phyloP scores from a whole-genome alignment of 352 stramenopile species.

The Globisporangium acanthophoron region DNA sequence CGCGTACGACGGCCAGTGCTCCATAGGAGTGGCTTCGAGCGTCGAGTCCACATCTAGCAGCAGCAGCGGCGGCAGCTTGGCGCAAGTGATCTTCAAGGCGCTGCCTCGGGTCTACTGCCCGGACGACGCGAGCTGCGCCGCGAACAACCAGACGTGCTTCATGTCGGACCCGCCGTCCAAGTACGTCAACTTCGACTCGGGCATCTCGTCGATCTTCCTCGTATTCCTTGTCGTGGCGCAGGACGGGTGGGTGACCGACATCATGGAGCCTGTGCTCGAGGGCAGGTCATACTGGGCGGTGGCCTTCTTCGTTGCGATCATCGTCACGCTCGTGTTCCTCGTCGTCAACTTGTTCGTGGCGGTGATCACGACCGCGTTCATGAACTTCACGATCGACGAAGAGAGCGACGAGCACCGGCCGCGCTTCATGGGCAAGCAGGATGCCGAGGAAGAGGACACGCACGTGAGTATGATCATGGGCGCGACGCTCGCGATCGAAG shows the following conservation, averaged over 20 bases:
- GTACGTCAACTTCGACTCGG: slow-evolving; percentile 69
- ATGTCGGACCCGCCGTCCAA: slow-evolving; percentile 26
- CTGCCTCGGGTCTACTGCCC: slow-evolving; percentile 53
- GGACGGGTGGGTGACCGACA: slow-evolving; percentile 72
- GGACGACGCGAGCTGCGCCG: slow-evolving; percentile 29
- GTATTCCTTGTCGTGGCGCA: slow-evolving; percentile 78
- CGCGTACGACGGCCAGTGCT: slow-evolving; percentile 49
- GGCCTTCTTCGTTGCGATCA: slow-evolving; percentile 67
- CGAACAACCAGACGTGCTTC: slow-evolving; percentile 30
- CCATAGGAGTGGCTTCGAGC: slow-evolving; percentile 5
- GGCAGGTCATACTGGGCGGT: slow-evolving; percentile 44
- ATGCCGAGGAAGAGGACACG: slow-evolving; percentile 52
- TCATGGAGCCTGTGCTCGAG: slow-evolving; percentile 75
- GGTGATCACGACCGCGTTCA: slow-evolving; percentile 81
- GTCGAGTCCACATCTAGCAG: neutral
- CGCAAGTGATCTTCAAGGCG: slow-evolving; percentile 17
- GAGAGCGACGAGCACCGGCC: slow-evolving; percentile 27
- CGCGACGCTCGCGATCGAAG: slow-evolving; percentile 68
- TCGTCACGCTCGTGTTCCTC: slow-evolving; percentile 74
- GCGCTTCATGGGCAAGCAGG: slow-evolving; percentile 50
- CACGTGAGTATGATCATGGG: slow-evolving; percentile 83
- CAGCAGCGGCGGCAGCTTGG: neutral
- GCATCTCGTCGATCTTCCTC: slow-evolving; percentile 61
- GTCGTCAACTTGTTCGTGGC: slow-evolving; percentile 81
- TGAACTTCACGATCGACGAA: slow-evolving; percentile 69